Base-by-base conservation (phyloP, 345 rosid genomes). In the Salix koriyanagi region DNA sequence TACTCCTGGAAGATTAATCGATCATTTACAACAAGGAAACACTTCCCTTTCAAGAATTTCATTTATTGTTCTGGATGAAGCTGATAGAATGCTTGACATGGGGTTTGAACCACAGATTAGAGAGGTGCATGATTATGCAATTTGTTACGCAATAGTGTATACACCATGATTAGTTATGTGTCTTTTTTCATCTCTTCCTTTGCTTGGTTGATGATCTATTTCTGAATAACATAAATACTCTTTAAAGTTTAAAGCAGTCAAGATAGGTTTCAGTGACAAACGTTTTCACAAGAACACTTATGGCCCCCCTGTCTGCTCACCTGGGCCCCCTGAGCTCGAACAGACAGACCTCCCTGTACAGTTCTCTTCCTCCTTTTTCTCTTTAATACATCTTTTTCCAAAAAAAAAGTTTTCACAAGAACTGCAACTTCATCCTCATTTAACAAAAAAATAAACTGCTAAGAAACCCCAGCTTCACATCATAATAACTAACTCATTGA, bases 71-170 rank as follows among this genome's bases (percentile, higher is more conserved):
- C 79, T 85, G 75, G 88, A 85, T 80, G 88, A 85, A 78, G 86
- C 88, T 32, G 88, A 85, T 64, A 78, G 85, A 76, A 85, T 85
- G 88, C 86, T 85, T 78, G 86, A 83, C 74, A 83, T 85, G 84
- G 88, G 88, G 34, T 85, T 85, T 80, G 88, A 85, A 77, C 85
- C 83, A 42, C 87, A 82, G 67, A 82, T 82, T 71, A 82, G 85
- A 77, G 83, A 82, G 83, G 87, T 84, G 82, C 19, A 39, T 58
- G 72, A 52, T 50, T 30, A 69, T 56, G 25, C 23, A 42, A 60
- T 50, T 67, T 62, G 28, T 21, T 72, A 10, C 46, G 68, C 41
- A 12, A 73, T 11, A 44, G 50, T 44, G 50, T 14, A 13, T 14
- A 13, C 18, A 44, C 15, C 50, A 39, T 28, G 25, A 9, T 39